Conservation (phyloP, 495 filamentous ascomycete species). For the Neurospora sp. region DNA sequence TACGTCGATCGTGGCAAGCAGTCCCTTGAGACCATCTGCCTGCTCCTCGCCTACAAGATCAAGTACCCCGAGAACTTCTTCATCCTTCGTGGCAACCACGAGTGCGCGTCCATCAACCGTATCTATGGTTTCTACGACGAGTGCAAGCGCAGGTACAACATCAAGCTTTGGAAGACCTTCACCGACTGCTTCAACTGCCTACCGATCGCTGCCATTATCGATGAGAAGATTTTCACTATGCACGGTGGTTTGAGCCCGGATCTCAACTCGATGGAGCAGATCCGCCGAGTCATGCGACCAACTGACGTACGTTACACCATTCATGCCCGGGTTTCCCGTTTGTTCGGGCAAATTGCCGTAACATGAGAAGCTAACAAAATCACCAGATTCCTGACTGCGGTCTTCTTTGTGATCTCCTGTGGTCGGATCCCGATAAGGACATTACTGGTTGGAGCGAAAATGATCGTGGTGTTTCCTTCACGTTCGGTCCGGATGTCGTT, state of each 20-base stretch:
- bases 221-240: conserved; percentile 99
- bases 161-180: conserved; percentile 99
- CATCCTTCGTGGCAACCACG: conserved; percentile 95
- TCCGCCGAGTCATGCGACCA: conserved; percentile 95
- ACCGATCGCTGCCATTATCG: conserved; percentile 98
- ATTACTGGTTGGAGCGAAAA: conserved; percentile 99
- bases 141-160: conserved; percentile 98
- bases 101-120: conserved; percentile 98
- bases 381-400: conserved; percentile 94
- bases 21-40: conserved; percentile 97
- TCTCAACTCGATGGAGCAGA: conserved; percentile 99
- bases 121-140: conserved; percentile 99
- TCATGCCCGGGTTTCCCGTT: neutral
- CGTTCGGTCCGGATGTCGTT: conserved; percentile 97
- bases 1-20: conserved; percentile 99
- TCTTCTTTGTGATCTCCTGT: conserved; percentile 91
- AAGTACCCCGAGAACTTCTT: conserved; percentile 99
- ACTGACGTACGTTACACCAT: conserved; percentile 64
- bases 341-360: neutral
- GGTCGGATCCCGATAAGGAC: conserved; percentile 99
- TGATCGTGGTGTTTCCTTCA: conserved; percentile 96
- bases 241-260: conserved; percentile 96
- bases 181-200: conserved; percentile 99
- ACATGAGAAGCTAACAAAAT: conserved; percentile 18
- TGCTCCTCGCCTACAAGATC: conserved; percentile 98